Percentiles rank a stretch among this genome's conserved stretches.
Conservation (phyloP, 2,329 filamentous ascomycete genomes). For the Aspergillus quadrilineatus region DNA sequence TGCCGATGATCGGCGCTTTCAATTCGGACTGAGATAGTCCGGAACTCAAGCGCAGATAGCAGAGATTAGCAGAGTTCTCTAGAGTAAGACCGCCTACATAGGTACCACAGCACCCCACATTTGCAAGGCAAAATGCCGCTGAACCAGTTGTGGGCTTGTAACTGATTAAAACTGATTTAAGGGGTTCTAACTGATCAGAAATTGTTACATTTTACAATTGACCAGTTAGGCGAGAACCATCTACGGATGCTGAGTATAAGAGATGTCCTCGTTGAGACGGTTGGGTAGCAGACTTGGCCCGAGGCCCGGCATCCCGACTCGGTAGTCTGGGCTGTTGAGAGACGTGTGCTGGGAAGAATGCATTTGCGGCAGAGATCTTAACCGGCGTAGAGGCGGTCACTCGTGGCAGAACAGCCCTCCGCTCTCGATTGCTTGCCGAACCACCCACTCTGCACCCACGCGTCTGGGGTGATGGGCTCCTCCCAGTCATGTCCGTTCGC, state of each 20-base stretch:
- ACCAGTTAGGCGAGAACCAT: no score
- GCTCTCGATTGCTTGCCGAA: neutral
- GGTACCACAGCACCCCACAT: no score
- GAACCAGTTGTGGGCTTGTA: no score
- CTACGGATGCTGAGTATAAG: no score
- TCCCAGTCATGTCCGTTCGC: neutral
- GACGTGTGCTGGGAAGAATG: neutral
- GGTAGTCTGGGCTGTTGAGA: conserved; percentile 1
- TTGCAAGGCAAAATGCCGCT: no score
- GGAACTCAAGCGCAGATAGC: neutral
- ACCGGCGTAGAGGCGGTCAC: neutral
- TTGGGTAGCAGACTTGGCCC: neutral
- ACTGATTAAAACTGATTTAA: no score
- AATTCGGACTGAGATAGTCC: neutral
- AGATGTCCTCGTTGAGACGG: neutral
- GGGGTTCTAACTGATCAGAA: no score
- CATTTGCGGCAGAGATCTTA: neutral
- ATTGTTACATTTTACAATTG: no score
- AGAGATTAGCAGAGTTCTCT: neutral
- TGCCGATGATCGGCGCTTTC: conserved; percentile 12
- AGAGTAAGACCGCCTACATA: neutral
- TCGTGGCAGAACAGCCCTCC: neutral
- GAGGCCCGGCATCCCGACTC: conserved; percentile 17
- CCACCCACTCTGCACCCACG: neutral
- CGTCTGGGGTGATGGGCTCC: conserved; percentile 6